phyloP scores from a whole-genome alignment of 306 rosid species.

The Vicia faba region DNA sequence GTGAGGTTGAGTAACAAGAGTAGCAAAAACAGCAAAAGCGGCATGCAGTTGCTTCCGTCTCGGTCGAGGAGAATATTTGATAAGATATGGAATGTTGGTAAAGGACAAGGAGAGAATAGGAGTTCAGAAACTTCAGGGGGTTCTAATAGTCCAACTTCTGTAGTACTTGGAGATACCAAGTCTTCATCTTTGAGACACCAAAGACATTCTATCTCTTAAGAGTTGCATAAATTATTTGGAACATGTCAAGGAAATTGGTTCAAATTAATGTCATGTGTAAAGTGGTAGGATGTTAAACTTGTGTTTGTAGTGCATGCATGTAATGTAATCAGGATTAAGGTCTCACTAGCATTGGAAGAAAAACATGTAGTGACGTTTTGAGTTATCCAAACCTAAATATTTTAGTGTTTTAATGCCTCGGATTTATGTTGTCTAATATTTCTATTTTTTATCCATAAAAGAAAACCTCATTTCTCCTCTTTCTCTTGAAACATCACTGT shows the following conservation, averaged over 20 bases:
- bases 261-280: conserved; percentile 52
- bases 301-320: conserved; percentile 37
- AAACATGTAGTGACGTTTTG: conserved; percentile 33
- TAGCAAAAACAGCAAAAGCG: conserved; percentile 82
- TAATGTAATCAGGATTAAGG: conserved; percentile 32
- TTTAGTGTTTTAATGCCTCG: too few relatives aligned
- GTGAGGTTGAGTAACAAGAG: conserved; percentile 64
- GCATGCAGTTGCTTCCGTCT: conserved; percentile 75
- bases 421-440: too few relatives aligned
- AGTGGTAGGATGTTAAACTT: conserved; percentile 53
- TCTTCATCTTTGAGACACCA: conserved; percentile 78
- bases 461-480: too few relatives aligned
- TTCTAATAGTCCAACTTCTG: conserved; percentile 90
- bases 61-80: conserved; percentile 91
- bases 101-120: conserved; percentile 71
- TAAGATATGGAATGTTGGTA: conserved; percentile 74
- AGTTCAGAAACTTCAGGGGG: conserved; percentile 93
- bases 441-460: too few relatives aligned
- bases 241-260: conserved; percentile 22
- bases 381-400: too few relatives aligned
- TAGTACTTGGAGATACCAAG: conserved; percentile 70
- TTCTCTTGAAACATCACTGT: too few relatives aligned
- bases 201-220: conserved; percentile 87
- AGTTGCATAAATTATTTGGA: conserved; percentile 20
- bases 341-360: conserved; percentile 30